phyloP scores from a whole-genome alignment of 768 basidiomycete genomes.

The Boletus sp. region DNA sequence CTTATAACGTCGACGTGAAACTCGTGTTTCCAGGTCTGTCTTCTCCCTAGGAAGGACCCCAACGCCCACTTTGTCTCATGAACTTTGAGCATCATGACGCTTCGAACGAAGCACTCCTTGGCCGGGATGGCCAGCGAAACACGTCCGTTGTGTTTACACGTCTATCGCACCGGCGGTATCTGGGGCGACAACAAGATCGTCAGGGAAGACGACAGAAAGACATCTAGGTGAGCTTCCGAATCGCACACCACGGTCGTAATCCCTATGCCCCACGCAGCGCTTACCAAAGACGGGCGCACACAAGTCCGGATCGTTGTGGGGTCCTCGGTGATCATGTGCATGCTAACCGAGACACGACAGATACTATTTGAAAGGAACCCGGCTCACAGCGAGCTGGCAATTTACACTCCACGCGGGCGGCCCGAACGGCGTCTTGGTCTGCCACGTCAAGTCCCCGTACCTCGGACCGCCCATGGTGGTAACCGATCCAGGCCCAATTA shows the following conservation, averaged over 20 bases:
- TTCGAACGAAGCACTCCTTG: neutral
- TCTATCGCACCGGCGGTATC: conserved; percentile 29
- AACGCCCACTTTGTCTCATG: neutral
- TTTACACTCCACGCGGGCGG: conserved; percentile 21
- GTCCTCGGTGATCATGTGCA: neutral
- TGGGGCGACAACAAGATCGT: conserved; percentile 31
- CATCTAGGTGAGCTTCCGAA: conserved; percentile 20
- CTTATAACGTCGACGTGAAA: conserved; percentile 2
- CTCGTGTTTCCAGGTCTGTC: neutral
- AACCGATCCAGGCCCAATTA: conserved; percentile 17
- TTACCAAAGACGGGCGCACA: too few species aligned
- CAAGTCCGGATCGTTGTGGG: neutral
- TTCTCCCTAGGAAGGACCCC: neutral
- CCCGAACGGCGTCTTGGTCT: conserved; percentile 19
- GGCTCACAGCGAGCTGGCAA: conserved; percentile 19
- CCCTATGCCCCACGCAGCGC: too few species aligned
- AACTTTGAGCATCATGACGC: neutral
- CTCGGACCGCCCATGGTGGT: conserved; percentile 21
- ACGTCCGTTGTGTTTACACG: conserved; percentile 21
- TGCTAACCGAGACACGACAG: conserved; percentile 9
- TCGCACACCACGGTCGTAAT: too few species aligned
- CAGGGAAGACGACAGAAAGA: conserved; percentile 26
- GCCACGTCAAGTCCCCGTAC: conserved; percentile 30
- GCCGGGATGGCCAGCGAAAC: conserved; percentile 1
- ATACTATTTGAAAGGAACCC: conserved; percentile 25